Conservation (phyloP, 495 filamentous ascomycete species). For the Schizothecium vesticola region DNA sequence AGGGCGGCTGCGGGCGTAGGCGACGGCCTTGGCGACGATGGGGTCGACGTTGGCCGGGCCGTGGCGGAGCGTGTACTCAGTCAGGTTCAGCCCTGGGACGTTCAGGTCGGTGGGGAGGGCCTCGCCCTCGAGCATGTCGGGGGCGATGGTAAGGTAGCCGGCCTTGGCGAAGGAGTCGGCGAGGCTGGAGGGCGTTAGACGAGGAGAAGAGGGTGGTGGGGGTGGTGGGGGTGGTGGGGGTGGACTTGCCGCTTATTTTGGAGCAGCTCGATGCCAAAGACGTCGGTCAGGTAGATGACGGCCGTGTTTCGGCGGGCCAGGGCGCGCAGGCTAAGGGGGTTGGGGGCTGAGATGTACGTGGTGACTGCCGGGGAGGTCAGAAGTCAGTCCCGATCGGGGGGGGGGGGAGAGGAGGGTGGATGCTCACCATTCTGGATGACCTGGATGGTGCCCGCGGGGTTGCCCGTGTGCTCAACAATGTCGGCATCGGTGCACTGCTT, state of each 20-base stretch:
- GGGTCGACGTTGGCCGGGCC: constrained; percentile 53
- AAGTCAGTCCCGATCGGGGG: neutral
- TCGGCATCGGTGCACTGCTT: constrained; percentile 33
- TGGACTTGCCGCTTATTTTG: constrained; percentile 53
- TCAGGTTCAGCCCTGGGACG: constrained; percentile 49
- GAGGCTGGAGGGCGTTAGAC: constrained; percentile 25
- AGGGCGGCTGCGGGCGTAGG: constrained; percentile 50
- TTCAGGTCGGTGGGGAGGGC: constrained; percentile 43
- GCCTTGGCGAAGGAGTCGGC: constrained; percentile 71
- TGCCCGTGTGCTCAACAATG: neutral
- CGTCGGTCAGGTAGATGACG: constrained; percentile 52
- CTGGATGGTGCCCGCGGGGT: neutral
- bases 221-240: too few species aligned
- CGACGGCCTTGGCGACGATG: constrained; percentile 54
- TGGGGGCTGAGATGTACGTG: neutral
- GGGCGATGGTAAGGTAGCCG: constrained; percentile 67
- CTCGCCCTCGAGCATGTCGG: constrained; percentile 68
- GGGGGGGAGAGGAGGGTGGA: neutral
- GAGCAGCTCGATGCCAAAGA: constrained; percentile 54
- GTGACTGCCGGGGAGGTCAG: neutral
- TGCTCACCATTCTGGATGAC: constrained; percentile 2
- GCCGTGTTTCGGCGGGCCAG: constrained; percentile 15
- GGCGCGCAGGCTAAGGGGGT: neutral
- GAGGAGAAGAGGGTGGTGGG: too few species aligned
- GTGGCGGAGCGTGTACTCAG: constrained; percentile 51